phyloP scores from a whole-genome alignment of 208 protist species.

The Acanthamoeba triangularis region DNA sequence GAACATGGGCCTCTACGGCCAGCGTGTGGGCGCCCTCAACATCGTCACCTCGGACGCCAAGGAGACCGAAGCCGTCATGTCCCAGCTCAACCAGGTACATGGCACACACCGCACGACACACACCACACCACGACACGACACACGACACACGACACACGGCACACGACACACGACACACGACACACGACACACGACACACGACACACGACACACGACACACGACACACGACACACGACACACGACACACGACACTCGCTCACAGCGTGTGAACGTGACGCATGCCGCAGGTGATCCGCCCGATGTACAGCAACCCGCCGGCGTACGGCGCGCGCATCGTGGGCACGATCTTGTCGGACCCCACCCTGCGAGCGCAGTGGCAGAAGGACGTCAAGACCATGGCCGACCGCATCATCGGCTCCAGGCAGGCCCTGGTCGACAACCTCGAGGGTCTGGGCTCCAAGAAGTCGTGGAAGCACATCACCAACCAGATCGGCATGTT shows the following conservation, averaged over 20 bases:
- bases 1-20: constrained; percentile 98
- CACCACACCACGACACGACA: background rate
- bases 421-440: constrained; percentile 31
- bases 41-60: constrained; percentile 50
- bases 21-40: constrained; percentile 67
- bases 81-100: constrained; percentile 92
- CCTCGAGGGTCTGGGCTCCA: constrained; percentile 62
- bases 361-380: constrained; percentile 86
- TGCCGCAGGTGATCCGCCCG: constrained; percentile 94
- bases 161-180: constrained; percentile 54
- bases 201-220: background rate
- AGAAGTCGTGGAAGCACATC: constrained; percentile 96
- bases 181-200: background rate
- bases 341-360: constrained; percentile 93
- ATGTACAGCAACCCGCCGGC: constrained; percentile 97
- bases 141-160: background rate
- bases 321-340: constrained; percentile 96
- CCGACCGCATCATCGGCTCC: constrained; percentile 75
- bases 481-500: constrained; percentile 99
- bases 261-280: no score
- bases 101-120: background rate
- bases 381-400: constrained; percentile 77
- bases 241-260: no score
- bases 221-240: constrained; percentile 34
- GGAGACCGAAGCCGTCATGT: constrained; percentile 69